These are phyloP conservation scores for Pythium apleroticum DNA, from an alignment of 352 stramenopile genomes.

Conservation along the genomic window DNA sequence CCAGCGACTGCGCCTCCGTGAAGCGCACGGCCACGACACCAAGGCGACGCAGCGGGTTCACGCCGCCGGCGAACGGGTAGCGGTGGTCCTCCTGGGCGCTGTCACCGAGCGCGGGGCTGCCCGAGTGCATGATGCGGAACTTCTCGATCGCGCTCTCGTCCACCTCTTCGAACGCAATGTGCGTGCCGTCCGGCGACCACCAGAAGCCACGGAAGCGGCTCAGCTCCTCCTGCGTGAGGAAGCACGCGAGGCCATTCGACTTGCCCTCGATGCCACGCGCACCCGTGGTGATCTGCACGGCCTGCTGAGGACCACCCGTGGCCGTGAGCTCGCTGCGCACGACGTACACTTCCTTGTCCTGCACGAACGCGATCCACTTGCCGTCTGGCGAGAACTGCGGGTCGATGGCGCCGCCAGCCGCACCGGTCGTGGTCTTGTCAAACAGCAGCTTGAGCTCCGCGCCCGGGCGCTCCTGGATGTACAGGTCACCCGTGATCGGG, in stretches of 20 bases:
- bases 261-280: conserved; percentile 66
- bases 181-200: conserved; percentile 89
- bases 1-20: conserved; percentile 28
- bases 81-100: conserved; percentile 77
- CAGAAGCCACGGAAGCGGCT: conserved; percentile 96
- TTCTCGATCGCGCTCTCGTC: conserved; percentile 93
- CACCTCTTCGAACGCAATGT: conserved; percentile 90
- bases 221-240: conserved; percentile 97
- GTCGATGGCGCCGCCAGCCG: conserved; percentile 87
- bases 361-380: conserved; percentile 92
- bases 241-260: conserved; percentile 96
- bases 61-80: conserved; percentile 93
- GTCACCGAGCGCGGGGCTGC: conserved; percentile 60
- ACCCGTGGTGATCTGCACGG: conserved; percentile 73
- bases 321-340: conserved; percentile 51
- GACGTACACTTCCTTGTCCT: conserved; percentile 94
- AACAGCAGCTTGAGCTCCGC: conserved; percentile 80
- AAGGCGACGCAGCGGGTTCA: conserved; percentile 89
- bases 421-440: conserved; percentile 78
- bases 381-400: conserved; percentile 93
- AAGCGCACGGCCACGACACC: conserved; percentile 62
- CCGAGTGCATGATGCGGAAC: conserved; percentile 96
- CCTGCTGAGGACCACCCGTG: conserved; percentile 35
- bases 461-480: conserved; percentile 89
- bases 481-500: conserved; percentile 92